Percentiles rank a stretch among this genome's conserved stretches.
Conservation (phyloP, 345 rosid species). For the Salix udensis region DNA sequence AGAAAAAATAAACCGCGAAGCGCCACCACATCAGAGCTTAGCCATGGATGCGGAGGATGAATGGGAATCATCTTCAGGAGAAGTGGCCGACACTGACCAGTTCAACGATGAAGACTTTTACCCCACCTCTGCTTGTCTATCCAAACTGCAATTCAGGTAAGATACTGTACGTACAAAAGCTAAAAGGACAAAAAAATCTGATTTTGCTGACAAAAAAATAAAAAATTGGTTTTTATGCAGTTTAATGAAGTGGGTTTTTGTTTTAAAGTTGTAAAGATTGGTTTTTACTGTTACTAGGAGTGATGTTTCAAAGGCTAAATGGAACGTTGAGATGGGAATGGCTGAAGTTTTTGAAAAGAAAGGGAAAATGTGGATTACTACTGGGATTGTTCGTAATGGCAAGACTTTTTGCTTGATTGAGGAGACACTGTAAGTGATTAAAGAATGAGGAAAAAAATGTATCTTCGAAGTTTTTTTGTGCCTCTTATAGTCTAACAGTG, state of each 20-base stretch:
- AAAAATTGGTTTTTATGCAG: neutral
- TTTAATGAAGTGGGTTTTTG: neutral
- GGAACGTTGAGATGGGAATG: slow-evolving; percentile 53
- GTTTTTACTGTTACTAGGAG: slow-evolving; percentile 25
- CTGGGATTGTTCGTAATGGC: slow-evolving; percentile 54
- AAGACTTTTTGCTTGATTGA: slow-evolving; percentile 60
- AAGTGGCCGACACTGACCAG: slow-evolving; percentile 21
- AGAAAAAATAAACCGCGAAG: too few species aligned
- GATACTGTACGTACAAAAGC: neutral
- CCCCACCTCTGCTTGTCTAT: slow-evolving; percentile 7
- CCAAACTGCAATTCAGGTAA: slow-evolving; percentile 40
- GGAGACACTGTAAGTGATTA: slow-evolving; percentile 65
- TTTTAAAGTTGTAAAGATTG: neutral
- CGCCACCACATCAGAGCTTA: too few species aligned
- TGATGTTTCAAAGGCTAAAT: slow-evolving; percentile 60
- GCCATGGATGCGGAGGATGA: slow-evolving; percentile 16
- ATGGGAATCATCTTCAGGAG: slow-evolving; percentile 26
- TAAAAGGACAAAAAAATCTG: too few species aligned
- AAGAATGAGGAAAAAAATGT: neutral
- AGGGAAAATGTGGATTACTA: slow-evolving; percentile 80
- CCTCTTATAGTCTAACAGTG: too few species aligned
- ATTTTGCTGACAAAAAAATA: too few species aligned
- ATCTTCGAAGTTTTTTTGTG: neutral
- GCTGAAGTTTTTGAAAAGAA: slow-evolving; percentile 67
- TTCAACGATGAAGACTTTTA: slow-evolving; percentile 25